Base-by-base conservation (phyloP, 805 yeast genomes). In the Saturnispora bothae region DNA sequence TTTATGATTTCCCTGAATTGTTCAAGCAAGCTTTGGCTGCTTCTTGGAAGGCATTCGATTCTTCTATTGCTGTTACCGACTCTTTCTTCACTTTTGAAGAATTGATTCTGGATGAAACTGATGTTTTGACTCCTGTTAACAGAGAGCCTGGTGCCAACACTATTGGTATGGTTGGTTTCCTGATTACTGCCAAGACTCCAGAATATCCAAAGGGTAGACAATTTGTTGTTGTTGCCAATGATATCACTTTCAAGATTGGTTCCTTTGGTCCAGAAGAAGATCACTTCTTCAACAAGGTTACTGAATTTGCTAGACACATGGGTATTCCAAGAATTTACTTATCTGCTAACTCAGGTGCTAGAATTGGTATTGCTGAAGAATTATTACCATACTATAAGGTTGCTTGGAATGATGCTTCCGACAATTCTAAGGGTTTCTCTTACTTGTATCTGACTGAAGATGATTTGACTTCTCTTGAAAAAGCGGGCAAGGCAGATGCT, bases 271-370 rank as follows among this genome's bases (percentile, higher is more conserved):
- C 98, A 18, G 79, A 73, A 52, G 99, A 92, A 65, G 98, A 92
- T 64, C 69, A 67, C 40, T 92, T 79, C 68, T 92, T 92, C 72
- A 75, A 83, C 68, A 78, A 80, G 57, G 95, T 88, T 47, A 92
- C 98, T 26, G 94, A 86, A 54, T 72, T 78, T 49, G 96, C 97
- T 25, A 76, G 95, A 65, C 69, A 74, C 56, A 71, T 78, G 48
- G 98, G 98, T 43, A 78, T 92, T 50, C 99, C 99, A 56, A 73
- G 99, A 66, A 74, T 92, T 41, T 92, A 92, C 64, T 69, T 92
- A 50, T 84, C 96, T 51, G 99, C 98, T 21, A 92, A 92, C 73
- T 88, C 97, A 43, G 99, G 99, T 70, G 99, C 99, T 33, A 78
- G 99, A 69, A 83, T 92, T 47, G 98, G 98, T 56, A 76, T 92